Base-by-base conservation (phyloP, 78 protist genomes). In the Dictyostelium brefeldianum region DNA sequence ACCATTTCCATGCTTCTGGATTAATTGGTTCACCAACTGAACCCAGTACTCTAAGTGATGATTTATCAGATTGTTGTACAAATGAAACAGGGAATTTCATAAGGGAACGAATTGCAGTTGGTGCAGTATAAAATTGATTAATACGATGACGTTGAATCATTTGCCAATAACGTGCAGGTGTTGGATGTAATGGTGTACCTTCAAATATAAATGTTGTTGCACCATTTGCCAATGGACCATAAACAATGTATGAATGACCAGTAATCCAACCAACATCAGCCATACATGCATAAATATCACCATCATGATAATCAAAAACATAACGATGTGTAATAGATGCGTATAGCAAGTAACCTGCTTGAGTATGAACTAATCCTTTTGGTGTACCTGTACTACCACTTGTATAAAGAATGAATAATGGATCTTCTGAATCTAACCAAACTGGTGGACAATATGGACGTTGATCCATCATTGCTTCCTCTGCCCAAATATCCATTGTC, bases 231-330 rank as follows among this genome's bases (percentile, higher is more conserved):
- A 99, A 93, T 48, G 99, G 99, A 53, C 99, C 99, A 90, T 98
- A 99, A 7, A 96, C 97, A 22, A 98, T 96, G 94, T 99, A 99
- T 22, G 98, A 67, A 95, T 99, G 99, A 25, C 99, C 99, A 7
- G 99, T 98, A 85, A 98, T 98, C 99, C 99, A 98, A 50, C 96
- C 97, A 48, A 92, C 80, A 64, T 97, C 99, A 41, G 99, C 99
- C 22, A 98, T 95, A 96, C 99, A 98, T 25, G 96, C 98, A 92
- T 91, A 98, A 20, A 99, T 96, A 79, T 99, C 99, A 3, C 9
- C 92, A 4, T 83, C 91, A 1, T 92, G 98, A 90, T 95, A 97
- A 71, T 98, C 99, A 43, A 99, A 99, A 29, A 92, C 97, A 78
- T 92, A 93, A 41, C 80, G 12, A 89, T 89, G 95, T 17, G 98